Percentiles rank a stretch among this genome's conserved stretches.
Conservation (phyloP, 768 basidiomycete species). For the Hygrophorus russula region DNA sequence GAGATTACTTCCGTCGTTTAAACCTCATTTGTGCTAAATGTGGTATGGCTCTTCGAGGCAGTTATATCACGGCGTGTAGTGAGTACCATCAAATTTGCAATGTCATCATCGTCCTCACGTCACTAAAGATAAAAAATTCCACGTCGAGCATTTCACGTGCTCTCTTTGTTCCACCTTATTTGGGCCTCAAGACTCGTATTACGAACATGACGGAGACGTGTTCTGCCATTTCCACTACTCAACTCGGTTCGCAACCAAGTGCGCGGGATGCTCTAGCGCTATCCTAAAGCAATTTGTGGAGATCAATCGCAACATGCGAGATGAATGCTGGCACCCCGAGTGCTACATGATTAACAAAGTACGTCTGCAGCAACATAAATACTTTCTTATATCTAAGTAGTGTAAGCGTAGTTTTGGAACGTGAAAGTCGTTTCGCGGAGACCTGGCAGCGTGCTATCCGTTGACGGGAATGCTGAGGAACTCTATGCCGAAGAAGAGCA, state of each 20-base stretch:
- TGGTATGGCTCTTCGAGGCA: slow-evolving; percentile 85
- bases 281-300: slow-evolving; percentile 99
- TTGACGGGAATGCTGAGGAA: slow-evolving; percentile 43
- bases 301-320: slow-evolving; percentile 95
- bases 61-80: slow-evolving; percentile 99
- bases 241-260: slow-evolving; percentile 96
- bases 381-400: background rate
- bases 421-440: slow-evolving; percentile 80
- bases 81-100: slow-evolving; percentile 9
- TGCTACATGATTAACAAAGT: slow-evolving; percentile 99
- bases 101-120: slow-evolving; percentile 4
- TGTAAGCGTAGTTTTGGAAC: slow-evolving; percentile 80
- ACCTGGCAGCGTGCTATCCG: slow-evolving; percentile 48
- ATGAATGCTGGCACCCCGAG: slow-evolving; percentile 99
- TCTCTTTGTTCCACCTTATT: slow-evolving; percentile 93
- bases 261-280: slow-evolving; percentile 93
- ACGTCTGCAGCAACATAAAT: slow-evolving; percentile 10
- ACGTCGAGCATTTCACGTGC: slow-evolving; percentile 99
- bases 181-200: slow-evolving; percentile 97
- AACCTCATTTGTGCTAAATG: slow-evolving; percentile 97
- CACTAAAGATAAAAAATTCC: slow-evolving; percentile 85
- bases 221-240: slow-evolving; percentile 99
- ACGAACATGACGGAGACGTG: slow-evolving; percentile 96
- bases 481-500: slow-evolving; percentile 70
- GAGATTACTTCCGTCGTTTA: slow-evolving; percentile 93